Conservation (phyloP, 108 stramenopile species). For the Aurantiochytrium sp. region DNA sequence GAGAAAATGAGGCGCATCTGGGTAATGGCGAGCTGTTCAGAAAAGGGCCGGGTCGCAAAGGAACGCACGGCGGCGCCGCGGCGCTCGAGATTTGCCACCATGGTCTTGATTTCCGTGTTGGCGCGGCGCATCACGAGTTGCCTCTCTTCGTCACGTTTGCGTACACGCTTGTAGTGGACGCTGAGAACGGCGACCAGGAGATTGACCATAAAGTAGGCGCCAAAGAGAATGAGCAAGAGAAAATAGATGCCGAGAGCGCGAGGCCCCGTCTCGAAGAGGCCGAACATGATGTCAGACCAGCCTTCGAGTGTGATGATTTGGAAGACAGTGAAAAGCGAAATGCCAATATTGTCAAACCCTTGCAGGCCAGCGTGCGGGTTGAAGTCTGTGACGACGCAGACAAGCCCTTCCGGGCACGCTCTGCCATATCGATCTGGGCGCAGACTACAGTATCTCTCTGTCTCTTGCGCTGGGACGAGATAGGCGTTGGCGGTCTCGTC, state of each 20-base stretch:
- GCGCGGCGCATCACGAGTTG: background rate
- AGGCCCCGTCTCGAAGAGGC: background rate
- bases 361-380: background rate
- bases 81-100: background rate
- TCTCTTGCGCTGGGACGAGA: background rate
- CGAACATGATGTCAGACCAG: background rate
- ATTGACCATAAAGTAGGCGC: conserved; percentile 56
- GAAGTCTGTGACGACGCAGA: background rate
- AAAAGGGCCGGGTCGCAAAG: background rate
- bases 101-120: background rate
- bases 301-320: conserved; percentile 6
- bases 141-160: background rate
- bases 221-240: conserved; percentile 50
- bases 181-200: conserved; percentile 54
- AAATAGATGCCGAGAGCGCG: conserved; percentile 31
- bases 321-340: background rate
- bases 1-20: background rate
- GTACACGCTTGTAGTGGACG: background rate
- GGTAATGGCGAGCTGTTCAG: background rate
- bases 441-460: background rate
- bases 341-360: conserved; percentile 19
- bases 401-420: background rate
- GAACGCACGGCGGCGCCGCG: background rate
- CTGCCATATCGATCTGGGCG: background rate
- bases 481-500: background rate